A percentile compares a stretch with the other conserved stretches of the same genome.
Conservation (phyloP, 2,329 filamentous ascomycete genomes). For the Epicoccum nigrum region DNA sequence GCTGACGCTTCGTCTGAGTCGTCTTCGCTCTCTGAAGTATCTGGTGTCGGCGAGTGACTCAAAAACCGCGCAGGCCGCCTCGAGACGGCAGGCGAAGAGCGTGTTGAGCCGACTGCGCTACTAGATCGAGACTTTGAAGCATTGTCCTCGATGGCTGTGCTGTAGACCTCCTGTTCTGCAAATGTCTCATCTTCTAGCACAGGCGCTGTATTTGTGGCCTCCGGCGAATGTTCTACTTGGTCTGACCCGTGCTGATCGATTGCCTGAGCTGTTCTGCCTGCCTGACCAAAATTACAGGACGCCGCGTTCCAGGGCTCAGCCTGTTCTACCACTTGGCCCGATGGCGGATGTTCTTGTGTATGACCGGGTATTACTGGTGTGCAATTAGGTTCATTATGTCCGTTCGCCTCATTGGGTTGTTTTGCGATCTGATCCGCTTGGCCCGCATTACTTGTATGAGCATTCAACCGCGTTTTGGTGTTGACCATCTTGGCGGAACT, state of each 20-base stretch:
- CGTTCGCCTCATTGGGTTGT: neutral
- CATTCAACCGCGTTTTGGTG: too few relatives aligned
- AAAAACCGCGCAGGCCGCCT: constrained; percentile 31
- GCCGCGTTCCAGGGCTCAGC: constrained; percentile 5
- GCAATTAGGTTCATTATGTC: neutral
- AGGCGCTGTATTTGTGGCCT: neutral
- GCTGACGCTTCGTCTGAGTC: constrained; percentile 17
- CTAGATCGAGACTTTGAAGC: constrained; percentile 16
- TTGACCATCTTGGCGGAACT: too few relatives aligned
- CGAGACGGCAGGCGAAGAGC: constrained; percentile 29
- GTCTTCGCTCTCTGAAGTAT: constrained; percentile 24
- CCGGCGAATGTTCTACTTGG: neutral
- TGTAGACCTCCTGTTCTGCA: constrained; percentile 12
- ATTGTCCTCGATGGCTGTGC: constrained; percentile 11
- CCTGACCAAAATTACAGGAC: constrained; percentile 14
- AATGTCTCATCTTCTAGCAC: constrained; percentile 13
- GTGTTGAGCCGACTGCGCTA: constrained; percentile 21
- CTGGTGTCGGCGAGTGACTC: constrained; percentile 32
- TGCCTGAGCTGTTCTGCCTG: neutral
- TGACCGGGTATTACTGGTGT: neutral
- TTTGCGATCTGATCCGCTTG: too few relatives aligned
- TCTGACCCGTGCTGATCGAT: neutral
- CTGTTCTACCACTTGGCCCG: neutral
- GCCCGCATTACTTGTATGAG: too few relatives aligned
- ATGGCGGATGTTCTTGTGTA: constrained; percentile 2